Evolutionary conservation across 345 rosid genomes (phyloP).

Genomic region (Syzygium oleosum): DNA sequence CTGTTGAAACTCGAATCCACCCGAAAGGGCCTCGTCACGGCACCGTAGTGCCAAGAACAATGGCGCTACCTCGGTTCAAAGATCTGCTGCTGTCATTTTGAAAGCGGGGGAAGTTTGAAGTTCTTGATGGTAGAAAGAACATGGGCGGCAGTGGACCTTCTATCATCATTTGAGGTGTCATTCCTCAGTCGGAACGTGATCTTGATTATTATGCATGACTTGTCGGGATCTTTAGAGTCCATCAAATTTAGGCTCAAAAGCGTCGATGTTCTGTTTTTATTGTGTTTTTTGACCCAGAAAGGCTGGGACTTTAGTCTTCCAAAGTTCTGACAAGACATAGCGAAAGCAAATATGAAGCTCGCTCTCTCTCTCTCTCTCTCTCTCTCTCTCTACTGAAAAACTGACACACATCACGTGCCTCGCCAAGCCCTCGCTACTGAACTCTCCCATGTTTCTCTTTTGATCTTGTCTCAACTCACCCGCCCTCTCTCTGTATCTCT

Average conservation of each 20-base stretch:
- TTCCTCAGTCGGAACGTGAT: neutral
- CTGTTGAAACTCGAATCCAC: neutral
- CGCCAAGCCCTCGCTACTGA: slow-evolving; percentile 4
- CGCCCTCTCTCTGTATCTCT: neutral
- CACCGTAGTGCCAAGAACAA: neutral
- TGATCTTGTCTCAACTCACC: slow-evolving; percentile 1
- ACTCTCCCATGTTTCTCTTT: neutral
- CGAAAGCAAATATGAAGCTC: neutral
- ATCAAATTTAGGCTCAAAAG: neutral
- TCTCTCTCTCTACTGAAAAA: neutral
- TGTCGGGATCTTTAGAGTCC: neutral
- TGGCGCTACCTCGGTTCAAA: neutral
- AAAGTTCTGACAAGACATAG: slow-evolving; percentile 1
- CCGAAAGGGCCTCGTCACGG: neutral
- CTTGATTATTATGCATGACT: neutral
- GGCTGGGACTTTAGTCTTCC: neutral
- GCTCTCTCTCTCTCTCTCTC: neutral
- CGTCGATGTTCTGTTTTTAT: neutral
- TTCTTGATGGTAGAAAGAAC: neutral
- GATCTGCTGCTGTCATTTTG: neutral
- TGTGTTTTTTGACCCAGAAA: neutral
- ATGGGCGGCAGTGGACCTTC: neutral
- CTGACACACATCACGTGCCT: slow-evolving; percentile 56
- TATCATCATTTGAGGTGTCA: neutral
- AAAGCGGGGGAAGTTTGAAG: neutral